Base-by-base conservation (phyloP, 1,284 basidiomycete species). In the Erythrobasidium hasegawianum region DNA sequence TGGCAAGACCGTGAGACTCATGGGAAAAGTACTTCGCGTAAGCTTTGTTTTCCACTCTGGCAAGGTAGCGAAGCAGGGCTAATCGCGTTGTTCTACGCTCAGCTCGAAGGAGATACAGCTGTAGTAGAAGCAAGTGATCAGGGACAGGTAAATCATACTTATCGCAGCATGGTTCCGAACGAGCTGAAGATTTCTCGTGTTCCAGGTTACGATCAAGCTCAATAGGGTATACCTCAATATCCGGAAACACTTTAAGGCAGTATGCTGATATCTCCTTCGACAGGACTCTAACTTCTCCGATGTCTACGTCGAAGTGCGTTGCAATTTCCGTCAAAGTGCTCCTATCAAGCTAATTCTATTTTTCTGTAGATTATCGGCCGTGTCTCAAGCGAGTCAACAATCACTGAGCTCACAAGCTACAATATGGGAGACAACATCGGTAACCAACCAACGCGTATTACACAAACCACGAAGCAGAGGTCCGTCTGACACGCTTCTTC, bases 101-200 rank as follows among this genome's bases (percentile, higher is more conserved):
- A 69, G 68, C 61, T 69, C 26, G 62, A 69, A 56, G 68, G 68
- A 13, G 68, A 69, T 9, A 66, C 57, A 3, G 68, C 68, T 14
- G 40, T 61, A 24, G 47, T 69, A 27, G 68, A 69, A 40, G 57
- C 56, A n/a, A 59, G 56, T n/a, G 68, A 69, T 52, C 45, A 69
- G 24, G 68, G 68, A 1, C 64, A 66, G 27, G 62, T 65, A n/a
- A n/a, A n/a, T n/a, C n/a, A n/a, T n/a, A n/a, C n/a, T n/a, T n/a
- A n/a, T n/a, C n/a, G 11, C 45, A 56, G 41, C 24, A 3, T n/a
- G 9, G 9, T 10, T 50, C 14, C 5, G 33, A n/a, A n/a, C n/a
- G n/a, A n/a, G n/a, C n/a, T n/a, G n/a, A n/a, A n/a, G n/a, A n/a
- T n/a, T n/a, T n/a, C n/a, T n/a, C n/a, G n/a, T n/a, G n/a, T n/a